Conservation (phyloP, 202 grass and related monocot species). For the Bolboschoenoplectus hybrid region DNA sequence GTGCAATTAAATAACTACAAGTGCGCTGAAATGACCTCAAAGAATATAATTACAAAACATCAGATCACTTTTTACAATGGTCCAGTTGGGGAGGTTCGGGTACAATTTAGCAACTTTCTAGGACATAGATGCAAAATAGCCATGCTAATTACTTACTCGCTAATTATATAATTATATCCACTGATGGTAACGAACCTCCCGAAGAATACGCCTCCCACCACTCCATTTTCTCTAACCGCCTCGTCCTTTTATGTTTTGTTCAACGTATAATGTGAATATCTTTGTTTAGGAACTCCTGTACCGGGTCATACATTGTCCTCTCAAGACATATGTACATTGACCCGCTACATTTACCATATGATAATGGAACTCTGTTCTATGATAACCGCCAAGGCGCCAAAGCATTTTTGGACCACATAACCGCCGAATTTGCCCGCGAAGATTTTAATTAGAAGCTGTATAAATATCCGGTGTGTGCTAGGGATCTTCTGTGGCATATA, state of each 20-base stretch:
- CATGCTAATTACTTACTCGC: background rate
- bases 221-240: slow-evolving; percentile 40
- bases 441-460: background rate
- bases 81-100: background rate
- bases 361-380: background rate
- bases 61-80: background rate
- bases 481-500: slow-evolving; percentile 11
- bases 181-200: slow-evolving; percentile 22
- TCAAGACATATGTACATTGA: background rate
- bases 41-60: background rate
- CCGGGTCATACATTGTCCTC: background rate
- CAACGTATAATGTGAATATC: background rate
- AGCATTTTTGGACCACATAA: background rate
- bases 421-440: background rate
- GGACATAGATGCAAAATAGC: background rate
- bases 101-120: background rate
- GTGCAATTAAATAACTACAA: background rate
- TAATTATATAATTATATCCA: slow-evolving; percentile 39
- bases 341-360: background rate
- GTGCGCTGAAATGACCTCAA: background rate
- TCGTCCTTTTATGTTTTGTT: background rate
- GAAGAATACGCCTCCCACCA: slow-evolving; percentile 13
- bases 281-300: background rate
- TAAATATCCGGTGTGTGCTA: background rate
- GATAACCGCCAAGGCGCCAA: slow-evolving; percentile 14